Base-by-base conservation (phyloP, 768 basidiomycete species). In the Xanthoconium stramineum region DNA sequence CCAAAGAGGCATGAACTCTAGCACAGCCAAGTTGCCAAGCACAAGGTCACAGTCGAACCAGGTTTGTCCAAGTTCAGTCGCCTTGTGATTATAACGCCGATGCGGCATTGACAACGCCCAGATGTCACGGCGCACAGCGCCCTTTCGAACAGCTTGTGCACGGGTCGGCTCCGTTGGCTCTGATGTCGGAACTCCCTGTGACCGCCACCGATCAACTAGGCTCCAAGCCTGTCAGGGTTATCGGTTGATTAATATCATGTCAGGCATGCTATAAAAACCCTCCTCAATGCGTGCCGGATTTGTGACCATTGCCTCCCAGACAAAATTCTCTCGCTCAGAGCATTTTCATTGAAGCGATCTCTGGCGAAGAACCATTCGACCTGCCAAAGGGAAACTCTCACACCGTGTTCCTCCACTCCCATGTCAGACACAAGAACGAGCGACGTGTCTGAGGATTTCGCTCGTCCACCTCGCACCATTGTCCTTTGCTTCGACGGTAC, bases 401-500 rank as follows among this genome's bases (percentile, higher is more conserved):
- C 5, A n/a, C 15, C 1, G 15, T 24, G 19, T 28, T 33, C 51
- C 7, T 30, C 38, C 1, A 35, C 38, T 28, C 32, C n/a, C 35
- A 72, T 70, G 69, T 53, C 61, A 20, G 54, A 60, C 43, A 15
- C 28, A 13, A 54, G 45, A 28, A 37, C 32, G 11, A 50, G 36
- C 30, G 33, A 58, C 28, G 6, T 49, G 8, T 48, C 55, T 8
- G 8, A 30, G 13, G 53, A 50, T 35, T 46, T 43, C 20, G 24
- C 19, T 33, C 54, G 56, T 12, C 51, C 55, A 40, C 64, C 76
- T 11, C 78, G 81, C 33, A 78, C 77, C 0, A 76, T 87, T 30
- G 74, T 88, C 32, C 72, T 89, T 24, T 87, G 84, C 68, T 89
- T 89, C 63, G 88, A 89, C 60, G 88, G 88, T 13, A 88, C 88